Evolutionary conservation across 1,284 basidiomycete genomes (phyloP), one percentile per base, ranked within the genome.

Genomic region (Phenoliferia sp.): DNA sequence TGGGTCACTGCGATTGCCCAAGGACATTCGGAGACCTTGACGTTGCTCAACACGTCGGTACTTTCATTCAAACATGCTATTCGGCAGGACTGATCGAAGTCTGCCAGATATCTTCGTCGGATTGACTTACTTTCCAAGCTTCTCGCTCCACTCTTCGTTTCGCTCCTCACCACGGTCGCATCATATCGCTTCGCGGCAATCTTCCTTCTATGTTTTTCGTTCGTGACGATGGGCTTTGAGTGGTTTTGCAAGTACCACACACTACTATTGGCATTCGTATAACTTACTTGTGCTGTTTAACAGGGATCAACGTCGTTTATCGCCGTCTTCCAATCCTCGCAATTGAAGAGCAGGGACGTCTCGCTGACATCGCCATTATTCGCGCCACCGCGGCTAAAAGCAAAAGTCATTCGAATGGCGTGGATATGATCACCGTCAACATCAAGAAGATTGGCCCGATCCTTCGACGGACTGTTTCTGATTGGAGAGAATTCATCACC

Each of bases 41-140:
- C 72, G 6, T 60, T n/a, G 17, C 70, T 81, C 44, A 81, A 81
- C 69, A 79, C 80, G 33, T 78, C 65, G 12, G 68, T 52, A 19
- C 19, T 9, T 7, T 6, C n/a, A n/a, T n/a, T n/a, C n/a, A n/a
- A n/a, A n/a, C n/a, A n/a, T n/a, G n/a, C n/a, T n/a, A n/a, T n/a
- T n/a, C n/a, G n/a, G n/a, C n/a, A n/a, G n/a, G n/a, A n/a, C n/a
- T n/a, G n/a, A n/a, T n/a, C 19, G 5, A 12, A 19, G 16, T 9
- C 36, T 55, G 28, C 77, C 54, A 70, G 69, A 22, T 70, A 64
- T 66, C 78, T 85, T 62, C 80, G 85, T 5, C 81, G 84, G 12
- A 84, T 85, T 60, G 83, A 86, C 71, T 78, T 86, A 2, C 75
- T 84, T 17, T 84, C 82, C 72, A 85, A 86, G 72, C 81, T 86